Base-by-base conservation (phyloP, 2,329 filamentous ascomycete species). In the Coniochaeta sp. region DNA sequence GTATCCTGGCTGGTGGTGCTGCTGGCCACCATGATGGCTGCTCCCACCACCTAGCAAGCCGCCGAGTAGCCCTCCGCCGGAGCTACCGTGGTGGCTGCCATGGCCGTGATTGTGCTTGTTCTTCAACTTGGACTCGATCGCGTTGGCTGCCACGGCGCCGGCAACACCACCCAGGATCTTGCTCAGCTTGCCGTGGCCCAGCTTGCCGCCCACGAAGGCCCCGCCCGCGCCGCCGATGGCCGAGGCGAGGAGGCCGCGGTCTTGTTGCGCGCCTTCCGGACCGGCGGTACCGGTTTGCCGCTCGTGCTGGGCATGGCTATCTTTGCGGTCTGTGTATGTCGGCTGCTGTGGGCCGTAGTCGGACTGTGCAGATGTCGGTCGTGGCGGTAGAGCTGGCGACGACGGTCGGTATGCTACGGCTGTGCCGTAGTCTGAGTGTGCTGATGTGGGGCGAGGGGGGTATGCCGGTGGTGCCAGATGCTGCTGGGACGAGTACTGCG, bases 81-180 rank as follows among this genome's bases (percentile, higher is more conserved):
- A 22, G 22, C 56, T 47, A 19, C 58, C 44, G n/a, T 61, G 43
- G 3, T 58, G 31, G 1, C 28, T 52, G 17, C 57, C 47, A 34
- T 60, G 50, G 22, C 59, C 57, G 17, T 62, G 58, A 11, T 66
- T 60, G 5, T 67, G 61, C 44, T 68, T 61, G 33, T 71, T 69
- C 68, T 76, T 71, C 8, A 77, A 44, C 60, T 79, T 77, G 58
- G 76, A 66, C 67, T 80, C 79, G 40, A 84, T 67, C 19, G 78
- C 71, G 64, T 85, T 85, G 8, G 83, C 83, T 2, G 78, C 79
- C 14, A 84, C 74, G 0, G 81, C 82, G 26, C 84, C 84, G 12
- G 78, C 80, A 1, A 83, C 75, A 8, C 77, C 72, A 0, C 82
- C 82, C 1, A 79, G 74, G 6, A 84, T 65, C 1, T 82, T 81